Evolutionary conservation across 1,284 basidiomycete genomes (phyloP).

Genomic region (Papiliotrema fonsecae): DNA sequence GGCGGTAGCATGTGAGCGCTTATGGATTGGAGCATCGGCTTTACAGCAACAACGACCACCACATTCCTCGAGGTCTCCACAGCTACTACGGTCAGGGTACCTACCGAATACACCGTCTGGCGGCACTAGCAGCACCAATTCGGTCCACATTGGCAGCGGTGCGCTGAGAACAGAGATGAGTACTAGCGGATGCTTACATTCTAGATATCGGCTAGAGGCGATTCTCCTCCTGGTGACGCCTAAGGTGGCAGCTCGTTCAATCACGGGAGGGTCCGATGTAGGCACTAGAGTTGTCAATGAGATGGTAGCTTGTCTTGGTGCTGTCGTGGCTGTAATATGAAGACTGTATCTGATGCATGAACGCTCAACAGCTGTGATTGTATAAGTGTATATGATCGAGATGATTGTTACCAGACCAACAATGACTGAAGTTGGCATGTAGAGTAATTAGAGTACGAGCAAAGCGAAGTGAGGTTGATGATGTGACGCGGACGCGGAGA

Average conservation of each 20-base stretch:
- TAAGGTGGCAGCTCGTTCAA: constrained; percentile 17
- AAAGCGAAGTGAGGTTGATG: too few species aligned
- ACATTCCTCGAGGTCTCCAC: constrained; percentile 2
- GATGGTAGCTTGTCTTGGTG: too few species aligned
- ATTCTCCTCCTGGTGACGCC: constrained; percentile 25
- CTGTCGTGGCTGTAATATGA: too few species aligned
- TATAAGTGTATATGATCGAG: too few species aligned
- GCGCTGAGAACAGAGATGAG: constrained; percentile 27
- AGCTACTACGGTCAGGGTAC: constrained; percentile 2
- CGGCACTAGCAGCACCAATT: constrained; percentile 11
- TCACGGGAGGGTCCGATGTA: background rate
- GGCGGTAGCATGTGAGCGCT: constrained; percentile 24
- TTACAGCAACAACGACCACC: constrained; percentile 3
- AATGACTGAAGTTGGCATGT: too few species aligned
- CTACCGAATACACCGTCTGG: constrained; percentile 3
- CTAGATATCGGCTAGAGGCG: constrained; percentile 9
- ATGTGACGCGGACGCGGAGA: too few species aligned
- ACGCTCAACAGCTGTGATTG: too few species aligned
- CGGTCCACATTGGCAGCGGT: constrained; percentile 15
- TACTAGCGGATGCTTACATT: background rate
- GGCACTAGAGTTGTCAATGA: too few species aligned
- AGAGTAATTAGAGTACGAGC: too few species aligned
- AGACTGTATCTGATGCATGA: too few species aligned
- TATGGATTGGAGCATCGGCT: background rate
- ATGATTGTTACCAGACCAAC: too few species aligned